Base-by-base conservation (phyloP, 257 asterid genomes). In the Nicotiana tomentosiformis region DNA sequence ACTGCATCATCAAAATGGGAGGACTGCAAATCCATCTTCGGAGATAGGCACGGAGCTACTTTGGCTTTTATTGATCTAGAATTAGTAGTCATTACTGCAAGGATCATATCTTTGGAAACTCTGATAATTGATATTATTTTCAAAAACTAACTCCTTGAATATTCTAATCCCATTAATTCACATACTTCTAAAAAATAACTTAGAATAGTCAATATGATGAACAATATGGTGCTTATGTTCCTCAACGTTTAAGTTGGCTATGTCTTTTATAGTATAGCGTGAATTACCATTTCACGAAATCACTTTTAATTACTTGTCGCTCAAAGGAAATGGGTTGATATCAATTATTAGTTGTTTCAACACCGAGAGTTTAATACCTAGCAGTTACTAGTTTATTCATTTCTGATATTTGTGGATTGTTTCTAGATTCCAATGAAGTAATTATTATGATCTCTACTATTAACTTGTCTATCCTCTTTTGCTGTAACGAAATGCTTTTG, bases 1-100 rank as follows among this genome's bases (percentile, higher is more conserved):
- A 86, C 96, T 53, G 83, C 90, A 62, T 89, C 93, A 43, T 91
- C 98, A 66, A 90, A 88, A 88, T 96, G 98, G 98, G 98, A 92
- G 84, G 98, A 94, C 57, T 88, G 89, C 88, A 90, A 90, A 85
- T 77, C 86, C n/a, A 88, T 90, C 39, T 84, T 93, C 77, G 97
- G 91, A 83, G 97, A 90, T 37, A 92, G 98, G 97, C 89, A 89
- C 86, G 91, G 80, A 70, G 49, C 83, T 84, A 33, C 49, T 55
- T 81, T 43, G 39, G 18, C 64, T 62, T 33, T 32, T 56, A 37
- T 68, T 60, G 62, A 74, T 74, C 62, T 74, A 49, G 23, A 49
- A 74, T 49, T 49, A 49, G 80, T 74, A 49, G 49, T 46, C 80
- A 74, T 15, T 37, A 32, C 62, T 23, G 79, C 43, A 74, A 74